phyloP scores from a whole-genome alignment of 1,139 yeast species.

The Barnettozyma hawaiiensis region DNA sequence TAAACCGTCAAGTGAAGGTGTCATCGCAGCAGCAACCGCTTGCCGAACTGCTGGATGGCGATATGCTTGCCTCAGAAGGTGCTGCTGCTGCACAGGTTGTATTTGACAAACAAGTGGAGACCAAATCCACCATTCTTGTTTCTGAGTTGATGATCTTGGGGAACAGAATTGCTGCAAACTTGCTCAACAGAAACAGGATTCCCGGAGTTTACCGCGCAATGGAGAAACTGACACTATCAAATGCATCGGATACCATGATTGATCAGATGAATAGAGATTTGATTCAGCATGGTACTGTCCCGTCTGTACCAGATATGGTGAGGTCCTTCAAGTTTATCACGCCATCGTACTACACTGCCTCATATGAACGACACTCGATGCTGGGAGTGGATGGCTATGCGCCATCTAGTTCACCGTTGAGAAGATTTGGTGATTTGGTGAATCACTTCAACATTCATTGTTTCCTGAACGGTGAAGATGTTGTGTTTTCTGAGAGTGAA shows the following conservation, averaged over 20 bases:
- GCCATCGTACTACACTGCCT: conserved; percentile 38
- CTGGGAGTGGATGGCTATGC: conserved; percentile 62
- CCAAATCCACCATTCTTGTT: conserved; percentile 53
- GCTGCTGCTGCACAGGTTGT: conserved; percentile 13
- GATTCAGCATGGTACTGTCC: conserved; percentile 20
- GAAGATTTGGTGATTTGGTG: conserved; percentile 79
- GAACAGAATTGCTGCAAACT: conserved; percentile 55
- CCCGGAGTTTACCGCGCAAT: conserved; percentile 59
- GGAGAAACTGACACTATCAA: conserved; percentile 30
- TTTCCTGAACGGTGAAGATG: conserved; percentile 14
- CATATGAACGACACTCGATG: conserved; percentile 46
- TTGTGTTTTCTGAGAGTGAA: conserved; percentile 23
- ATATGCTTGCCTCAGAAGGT: conserved; percentile 11
- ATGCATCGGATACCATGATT: conserved; percentile 26
- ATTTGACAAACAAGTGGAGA: conserved; percentile 25
- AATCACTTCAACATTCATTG: conserved; percentile 67
- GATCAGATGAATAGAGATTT: conserved; percentile 25
- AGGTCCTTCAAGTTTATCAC: conserved; percentile 34
- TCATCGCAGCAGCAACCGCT: no score
- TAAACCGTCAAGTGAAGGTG: conserved; percentile 21
- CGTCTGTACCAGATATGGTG: conserved; percentile 33
- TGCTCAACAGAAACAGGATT: conserved; percentile 36
- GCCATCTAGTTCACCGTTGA: conserved; percentile 83
- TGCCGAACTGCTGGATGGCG: conserved; percentile 7
- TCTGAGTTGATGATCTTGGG: conserved; percentile 81